phyloP scores from a whole-genome alignment of 1,284 basidiomycete genomes.

The Binderoboletus segoi region DNA sequence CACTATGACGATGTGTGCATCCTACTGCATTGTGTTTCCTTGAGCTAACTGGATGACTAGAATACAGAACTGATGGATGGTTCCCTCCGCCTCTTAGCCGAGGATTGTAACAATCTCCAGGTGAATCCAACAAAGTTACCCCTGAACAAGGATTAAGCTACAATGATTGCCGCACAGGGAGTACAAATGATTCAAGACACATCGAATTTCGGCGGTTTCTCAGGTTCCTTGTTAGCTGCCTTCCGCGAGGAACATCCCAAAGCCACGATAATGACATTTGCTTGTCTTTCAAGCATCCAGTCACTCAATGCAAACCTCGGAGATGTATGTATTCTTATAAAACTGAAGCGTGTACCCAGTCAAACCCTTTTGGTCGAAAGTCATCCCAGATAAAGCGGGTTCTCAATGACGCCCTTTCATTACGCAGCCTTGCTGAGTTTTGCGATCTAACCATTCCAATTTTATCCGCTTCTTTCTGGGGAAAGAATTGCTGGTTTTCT shows the following conservation, averaged over 20 bases:
- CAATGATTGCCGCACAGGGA: slow-evolving; percentile 46
- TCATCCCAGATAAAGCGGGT: slow-evolving; percentile 36
- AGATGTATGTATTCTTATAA: slow-evolving; percentile 42
- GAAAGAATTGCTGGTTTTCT: slow-evolving; percentile 44
- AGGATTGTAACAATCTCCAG: slow-evolving; percentile 76
- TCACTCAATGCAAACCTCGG: slow-evolving; percentile 40
- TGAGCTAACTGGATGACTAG: slow-evolving; percentile 37
- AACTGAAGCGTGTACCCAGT: background rate
- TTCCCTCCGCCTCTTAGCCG: slow-evolving; percentile 62
- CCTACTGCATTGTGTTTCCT: background rate
- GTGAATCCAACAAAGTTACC: slow-evolving; percentile 39
- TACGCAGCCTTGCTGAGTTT: slow-evolving; percentile 55
- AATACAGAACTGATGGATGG: slow-evolving; percentile 64
- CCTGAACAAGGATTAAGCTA: slow-evolving; percentile 2
- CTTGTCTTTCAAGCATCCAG: slow-evolving; percentile 52
- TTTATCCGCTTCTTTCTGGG: slow-evolving; percentile 49
- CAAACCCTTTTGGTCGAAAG: slow-evolving; percentile 28
- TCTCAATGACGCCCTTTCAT: slow-evolving; percentile 63
- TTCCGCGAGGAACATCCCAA: slow-evolving; percentile 70
- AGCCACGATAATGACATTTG: slow-evolving; percentile 54
- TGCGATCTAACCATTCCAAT: slow-evolving; percentile 60
- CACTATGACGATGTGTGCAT: slow-evolving; percentile 55
- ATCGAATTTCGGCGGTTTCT: slow-evolving; percentile 65
- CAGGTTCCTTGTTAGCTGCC: slow-evolving; percentile 53
- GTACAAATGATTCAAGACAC: slow-evolving; percentile 68